These are phyloP conservation scores for Atalantia buxifolia DNA, from an alignment of 345 rosid genomes.

Conservation along the genomic window DNA sequence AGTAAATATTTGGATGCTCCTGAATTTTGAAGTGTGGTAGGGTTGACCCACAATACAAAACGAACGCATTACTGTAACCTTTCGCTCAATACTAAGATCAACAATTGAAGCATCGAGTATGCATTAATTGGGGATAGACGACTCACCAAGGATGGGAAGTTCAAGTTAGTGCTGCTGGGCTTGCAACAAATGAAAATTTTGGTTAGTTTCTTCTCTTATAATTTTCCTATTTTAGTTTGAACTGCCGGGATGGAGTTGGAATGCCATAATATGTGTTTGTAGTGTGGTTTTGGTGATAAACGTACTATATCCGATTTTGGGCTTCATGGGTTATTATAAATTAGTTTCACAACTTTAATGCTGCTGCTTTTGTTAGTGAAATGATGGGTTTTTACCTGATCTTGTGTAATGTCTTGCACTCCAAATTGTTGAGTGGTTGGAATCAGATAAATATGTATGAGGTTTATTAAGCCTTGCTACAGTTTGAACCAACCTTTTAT, in stretches of 20 bases:
- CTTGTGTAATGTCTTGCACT: background rate
- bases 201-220: constrained; percentile 32
- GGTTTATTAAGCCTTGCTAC: background rate
- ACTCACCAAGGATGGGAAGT: constrained; percentile 84
- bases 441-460: background rate
- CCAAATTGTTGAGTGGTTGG: background rate
- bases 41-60: no score
- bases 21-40: constrained; percentile 41
- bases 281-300: background rate
- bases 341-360: background rate
- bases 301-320: background rate
- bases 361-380: background rate
- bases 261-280: background rate
- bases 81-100: no score
- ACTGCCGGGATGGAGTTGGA: constrained; percentile 6
- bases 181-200: constrained; percentile 52
- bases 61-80: no score
- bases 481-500: background rate
- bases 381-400: background rate
- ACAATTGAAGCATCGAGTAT: no score
- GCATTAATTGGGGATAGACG: no score
- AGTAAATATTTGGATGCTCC: constrained; percentile 68
- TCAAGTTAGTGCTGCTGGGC: constrained; percentile 67
- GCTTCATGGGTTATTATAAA: background rate
- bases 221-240: background rate